Evolutionary conservation across 805 yeast species (phyloP).

Genomic region (Huiozyma sinensis): DNA sequence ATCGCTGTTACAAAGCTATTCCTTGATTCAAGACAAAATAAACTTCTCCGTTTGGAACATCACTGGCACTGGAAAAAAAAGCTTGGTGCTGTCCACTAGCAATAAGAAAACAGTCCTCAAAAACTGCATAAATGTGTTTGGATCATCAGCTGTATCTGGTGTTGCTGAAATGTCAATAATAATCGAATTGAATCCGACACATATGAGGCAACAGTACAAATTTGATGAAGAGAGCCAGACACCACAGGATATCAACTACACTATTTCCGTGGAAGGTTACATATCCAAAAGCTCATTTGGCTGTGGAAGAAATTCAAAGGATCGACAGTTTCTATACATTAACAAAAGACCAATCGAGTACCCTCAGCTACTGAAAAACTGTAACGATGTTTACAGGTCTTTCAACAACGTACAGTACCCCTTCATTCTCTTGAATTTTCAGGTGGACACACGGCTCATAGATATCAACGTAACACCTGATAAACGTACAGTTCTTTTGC

Average conservation of each 20-base stretch:
- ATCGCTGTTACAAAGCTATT: slow-evolving; percentile 51
- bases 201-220: slow-evolving; percentile 8
- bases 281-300: slow-evolving; percentile 76
- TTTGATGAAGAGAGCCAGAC: slow-evolving; percentile 3
- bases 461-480: slow-evolving; percentile 93
- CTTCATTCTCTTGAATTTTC: slow-evolving; percentile 50
- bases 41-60: slow-evolving; percentile 53
- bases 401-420: slow-evolving; percentile 72
- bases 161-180: slow-evolving; percentile 39
- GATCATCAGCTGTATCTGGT: slow-evolving; percentile 52
- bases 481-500: slow-evolving; percentile 61
- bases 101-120: slow-evolving; percentile 31
- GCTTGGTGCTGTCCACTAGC: slow-evolving; percentile 46
- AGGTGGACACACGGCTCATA: slow-evolving; percentile 38
- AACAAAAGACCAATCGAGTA: slow-evolving; percentile 67
- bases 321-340: slow-evolving; percentile 65
- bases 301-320: slow-evolving; percentile 57
- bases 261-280: slow-evolving; percentile 41
- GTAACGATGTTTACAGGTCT: slow-evolving; percentile 64
- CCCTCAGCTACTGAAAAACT: slow-evolving; percentile 42
- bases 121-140: slow-evolving; percentile 60
- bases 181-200: slow-evolving; percentile 28
- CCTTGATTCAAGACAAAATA: slow-evolving; percentile 47
- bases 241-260: slow-evolving; percentile 18
- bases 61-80: slow-evolving; percentile 37